These are phyloP conservation scores for Elongisporangium prolatum DNA, from an alignment of 352 stramenopile species.

Conservation along the genomic window DNA sequence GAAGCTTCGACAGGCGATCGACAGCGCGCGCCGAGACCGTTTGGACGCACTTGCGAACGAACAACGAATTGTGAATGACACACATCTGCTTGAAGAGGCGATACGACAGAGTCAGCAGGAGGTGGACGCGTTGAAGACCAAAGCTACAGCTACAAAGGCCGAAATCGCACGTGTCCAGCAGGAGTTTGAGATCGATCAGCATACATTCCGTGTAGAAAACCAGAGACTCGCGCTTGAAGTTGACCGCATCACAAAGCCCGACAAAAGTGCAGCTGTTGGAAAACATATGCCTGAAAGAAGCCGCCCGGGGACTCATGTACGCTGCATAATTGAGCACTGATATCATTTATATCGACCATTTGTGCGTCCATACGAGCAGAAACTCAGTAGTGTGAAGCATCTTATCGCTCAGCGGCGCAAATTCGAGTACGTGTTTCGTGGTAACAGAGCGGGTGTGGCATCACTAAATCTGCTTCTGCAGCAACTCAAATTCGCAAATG, in stretches of 20 bases:
- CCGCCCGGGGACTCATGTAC: not conserved
- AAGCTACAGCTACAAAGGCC: conserved; percentile 19
- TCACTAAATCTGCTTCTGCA: not conserved
- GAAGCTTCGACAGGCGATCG: conserved; percentile 36
- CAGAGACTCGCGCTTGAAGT: conserved; percentile 43
- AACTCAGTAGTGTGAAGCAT: not conserved
- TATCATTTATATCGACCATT: not conserved
- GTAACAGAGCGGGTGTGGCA: no score
- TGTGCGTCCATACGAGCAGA: not conserved
- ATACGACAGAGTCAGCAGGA: conserved; percentile 30
- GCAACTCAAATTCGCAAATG: conserved; percentile 37
- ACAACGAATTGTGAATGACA: conserved; percentile 37
- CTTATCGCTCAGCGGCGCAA: not conserved
- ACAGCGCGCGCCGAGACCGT: conserved; percentile 32
- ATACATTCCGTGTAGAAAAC: conserved; percentile 40
- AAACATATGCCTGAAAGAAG: not conserved
- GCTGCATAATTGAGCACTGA: not conserved
- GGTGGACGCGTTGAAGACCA: conserved; percentile 37
- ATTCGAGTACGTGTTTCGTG: not conserved
- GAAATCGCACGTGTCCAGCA: conserved; percentile 38
- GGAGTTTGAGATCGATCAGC: conserved; percentile 42
- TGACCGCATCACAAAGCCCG: conserved; percentile 34
- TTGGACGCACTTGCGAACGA: conserved; percentile 39
- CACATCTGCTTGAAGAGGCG: conserved; percentile 23
- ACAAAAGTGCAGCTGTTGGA: conserved; percentile 17